Evolutionary conservation across 768 basidiomycete genomes (phyloP).

Genomic region (Mycena maculata): DNA sequence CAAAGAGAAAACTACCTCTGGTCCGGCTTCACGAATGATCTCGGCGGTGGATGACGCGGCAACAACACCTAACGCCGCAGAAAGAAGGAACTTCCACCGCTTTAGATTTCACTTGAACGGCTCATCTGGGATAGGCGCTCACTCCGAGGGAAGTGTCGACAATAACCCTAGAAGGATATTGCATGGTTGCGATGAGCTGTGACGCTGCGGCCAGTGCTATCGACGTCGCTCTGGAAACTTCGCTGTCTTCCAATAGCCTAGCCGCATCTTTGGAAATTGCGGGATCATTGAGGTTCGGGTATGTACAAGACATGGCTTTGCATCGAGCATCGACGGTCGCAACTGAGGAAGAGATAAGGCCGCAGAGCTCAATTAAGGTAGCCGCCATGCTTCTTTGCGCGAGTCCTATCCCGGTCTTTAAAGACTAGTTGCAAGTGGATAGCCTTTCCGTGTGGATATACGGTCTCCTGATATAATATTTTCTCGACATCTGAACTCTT

Average conservation of each 20-base stretch:
- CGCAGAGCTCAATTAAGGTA: conserved; percentile 11
- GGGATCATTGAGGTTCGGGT: conserved; percentile 37
- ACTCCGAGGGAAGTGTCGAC: conserved; percentile 15
- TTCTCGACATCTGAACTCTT: too few species aligned
- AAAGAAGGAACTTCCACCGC: conserved; percentile 29
- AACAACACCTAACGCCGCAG: conserved; percentile 39
- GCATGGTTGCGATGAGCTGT: conserved; percentile 40
- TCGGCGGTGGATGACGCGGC: conserved; percentile 42
- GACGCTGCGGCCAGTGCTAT: conserved; percentile 37
- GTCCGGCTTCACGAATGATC: conserved; percentile 45
- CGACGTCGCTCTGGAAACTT: conserved; percentile 30
- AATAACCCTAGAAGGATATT: conserved; percentile 24
- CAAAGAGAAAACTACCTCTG: conserved; percentile 33
- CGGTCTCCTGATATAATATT: too few species aligned
- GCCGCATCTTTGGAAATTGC: conserved; percentile 30
- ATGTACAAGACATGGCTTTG: conserved; percentile 14
- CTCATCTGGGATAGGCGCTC: not conserved
- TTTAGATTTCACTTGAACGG: not conserved
- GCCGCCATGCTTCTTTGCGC: conserved; percentile 15
- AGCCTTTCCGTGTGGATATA: too few species aligned
- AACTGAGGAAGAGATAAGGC: conserved; percentile 21
- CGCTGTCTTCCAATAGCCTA: conserved; percentile 21
- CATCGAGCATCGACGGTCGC: conserved; percentile 14
- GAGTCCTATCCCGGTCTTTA: too few species aligned
- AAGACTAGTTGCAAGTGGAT: too few species aligned